A percentile compares a stretch with the other conserved stretches of the same genome.
Conservation (phyloP, 202 grass and related monocot genomes). For the Dendrocalamus latiflorus region DNA sequence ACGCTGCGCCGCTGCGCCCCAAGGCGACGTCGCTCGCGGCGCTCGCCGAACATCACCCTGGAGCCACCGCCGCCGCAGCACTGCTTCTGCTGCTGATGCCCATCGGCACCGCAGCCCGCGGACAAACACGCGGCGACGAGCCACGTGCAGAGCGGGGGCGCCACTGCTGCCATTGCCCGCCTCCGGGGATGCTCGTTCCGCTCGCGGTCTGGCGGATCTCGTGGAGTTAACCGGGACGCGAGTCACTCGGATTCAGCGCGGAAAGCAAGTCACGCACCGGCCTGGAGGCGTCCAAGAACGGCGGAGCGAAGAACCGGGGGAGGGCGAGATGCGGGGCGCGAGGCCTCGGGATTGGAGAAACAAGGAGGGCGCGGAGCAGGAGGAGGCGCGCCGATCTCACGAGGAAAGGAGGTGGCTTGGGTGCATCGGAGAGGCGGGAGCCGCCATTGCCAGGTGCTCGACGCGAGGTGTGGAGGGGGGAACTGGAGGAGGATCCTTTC, state of each 20-base stretch:
- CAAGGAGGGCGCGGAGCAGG: neutral
- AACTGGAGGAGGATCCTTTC: constrained; percentile 21
- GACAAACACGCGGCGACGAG: constrained; percentile 66
- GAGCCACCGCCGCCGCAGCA: constrained; percentile 12
- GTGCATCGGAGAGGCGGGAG: constrained; percentile 37
- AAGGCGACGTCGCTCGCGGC: constrained; percentile 32
- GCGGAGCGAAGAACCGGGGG: neutral
- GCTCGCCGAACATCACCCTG: constrained; percentile 25
- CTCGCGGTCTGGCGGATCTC: constrained; percentile 22
- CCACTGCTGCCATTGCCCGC: constrained; percentile 57
- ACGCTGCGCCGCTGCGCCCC: constrained; percentile 31
- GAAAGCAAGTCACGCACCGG: neutral
- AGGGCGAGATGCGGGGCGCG: constrained; percentile 15
- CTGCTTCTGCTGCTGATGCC: neutral
- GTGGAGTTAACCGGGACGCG: neutral
- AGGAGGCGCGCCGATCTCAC: constrained; percentile 46
- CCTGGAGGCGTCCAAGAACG: neutral
- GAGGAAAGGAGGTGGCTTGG: constrained; percentile 21
- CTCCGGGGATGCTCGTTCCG: neutral
- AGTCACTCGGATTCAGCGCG: neutral
- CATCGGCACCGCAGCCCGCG: constrained; percentile 31
- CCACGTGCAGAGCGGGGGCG: constrained; percentile 68
- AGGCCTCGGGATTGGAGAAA: constrained; percentile 7
- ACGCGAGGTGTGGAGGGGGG: constrained; percentile 47
- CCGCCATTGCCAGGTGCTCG: constrained; percentile 66